A percentile compares a stretch with the other conserved stretches of the same genome.
Conservation (phyloP, 495 filamentous ascomycete genomes). For the Trichoderma reesei region DNA sequence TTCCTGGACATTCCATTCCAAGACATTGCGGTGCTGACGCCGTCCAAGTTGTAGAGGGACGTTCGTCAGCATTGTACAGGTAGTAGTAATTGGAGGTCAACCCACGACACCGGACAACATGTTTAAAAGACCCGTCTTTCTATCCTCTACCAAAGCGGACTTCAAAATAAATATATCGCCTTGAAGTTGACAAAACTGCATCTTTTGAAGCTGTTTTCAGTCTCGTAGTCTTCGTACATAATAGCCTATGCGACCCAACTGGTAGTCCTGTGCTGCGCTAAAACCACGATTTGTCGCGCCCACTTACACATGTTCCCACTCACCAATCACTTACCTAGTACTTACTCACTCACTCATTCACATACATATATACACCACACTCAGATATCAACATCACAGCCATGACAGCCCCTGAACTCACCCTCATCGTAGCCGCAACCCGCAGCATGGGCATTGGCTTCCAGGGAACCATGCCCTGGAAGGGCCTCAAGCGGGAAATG, state of each 20-base stretch:
- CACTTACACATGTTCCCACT: not conserved
- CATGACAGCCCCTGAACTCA: slow-evolving; percentile 45
- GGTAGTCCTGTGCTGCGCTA: not conserved
- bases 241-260: not conserved
- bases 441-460: slow-evolving; percentile 78
- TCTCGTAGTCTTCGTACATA: not conserved
- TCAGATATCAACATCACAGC: not conserved
- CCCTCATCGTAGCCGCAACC: slow-evolving; percentile 68
- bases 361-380: not conserved
- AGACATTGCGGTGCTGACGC: slow-evolving; percentile 25
- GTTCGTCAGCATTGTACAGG: too few relatives aligned
- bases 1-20: slow-evolving; percentile 31
- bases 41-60: slow-evolving; percentile 16
- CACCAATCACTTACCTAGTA: not conserved
- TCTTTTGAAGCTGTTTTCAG: not conserved
- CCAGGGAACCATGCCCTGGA: slow-evolving; percentile 78
- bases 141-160: too few relatives aligned
- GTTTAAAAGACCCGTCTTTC: too few relatives aligned
- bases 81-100: too few relatives aligned
- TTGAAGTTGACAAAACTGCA: too few relatives aligned
- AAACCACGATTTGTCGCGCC: not conserved
- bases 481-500: slow-evolving; percentile 79
- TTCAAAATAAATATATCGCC: too few relatives aligned
- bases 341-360: not conserved
- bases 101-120: too few relatives aligned